phyloP scores from a whole-genome alignment of 306 rosid genomes.

The Malus sylvestris region DNA sequence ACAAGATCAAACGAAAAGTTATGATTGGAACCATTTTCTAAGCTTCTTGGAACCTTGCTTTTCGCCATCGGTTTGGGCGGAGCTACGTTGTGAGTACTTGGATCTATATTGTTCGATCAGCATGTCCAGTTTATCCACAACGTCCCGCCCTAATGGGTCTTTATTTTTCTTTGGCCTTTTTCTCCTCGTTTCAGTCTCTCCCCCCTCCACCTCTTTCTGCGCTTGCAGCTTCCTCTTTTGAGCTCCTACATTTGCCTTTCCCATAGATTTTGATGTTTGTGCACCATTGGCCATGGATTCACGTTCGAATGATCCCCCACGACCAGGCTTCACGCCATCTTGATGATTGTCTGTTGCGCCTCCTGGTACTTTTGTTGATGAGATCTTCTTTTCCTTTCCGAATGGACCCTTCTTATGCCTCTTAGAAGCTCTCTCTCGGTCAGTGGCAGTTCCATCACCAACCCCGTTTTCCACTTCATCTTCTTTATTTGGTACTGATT shows the following conservation, averaged over 20 bases:
- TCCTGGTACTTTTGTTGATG: neutral
- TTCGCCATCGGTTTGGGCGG: constrained; percentile 39
- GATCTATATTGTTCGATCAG: constrained; percentile 80
- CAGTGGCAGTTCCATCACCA: constrained; percentile 26
- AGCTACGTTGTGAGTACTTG: constrained; percentile 47
- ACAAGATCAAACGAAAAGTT: neutral
- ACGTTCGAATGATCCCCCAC: constrained; percentile 2
- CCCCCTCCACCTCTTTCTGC: constrained; percentile 24
- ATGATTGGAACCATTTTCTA: constrained; percentile 76
- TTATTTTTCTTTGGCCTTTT: constrained; percentile 55
- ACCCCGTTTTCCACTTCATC: constrained; percentile 17
- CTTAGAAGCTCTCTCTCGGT: constrained; percentile 30
- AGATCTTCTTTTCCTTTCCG: neutral
- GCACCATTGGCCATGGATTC: constrained; percentile 16
- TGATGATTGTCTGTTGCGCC: constrained; percentile 16
- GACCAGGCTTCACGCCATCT: constrained; percentile 28
- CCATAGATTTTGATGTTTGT: constrained; percentile 9
- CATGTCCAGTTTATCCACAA: constrained; percentile 74
- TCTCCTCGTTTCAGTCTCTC: constrained; percentile 27
- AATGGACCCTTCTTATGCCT: constrained; percentile 35
- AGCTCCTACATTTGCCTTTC: constrained; percentile 19
- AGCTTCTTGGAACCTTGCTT: constrained; percentile 50
- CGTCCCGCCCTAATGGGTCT: constrained; percentile 55
- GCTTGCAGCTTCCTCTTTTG: constrained; percentile 51
- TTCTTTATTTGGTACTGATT: constrained; percentile 13